Conservation (phyloP, 176 grass and related monocot species). For the Dactylis glomerata region DNA sequence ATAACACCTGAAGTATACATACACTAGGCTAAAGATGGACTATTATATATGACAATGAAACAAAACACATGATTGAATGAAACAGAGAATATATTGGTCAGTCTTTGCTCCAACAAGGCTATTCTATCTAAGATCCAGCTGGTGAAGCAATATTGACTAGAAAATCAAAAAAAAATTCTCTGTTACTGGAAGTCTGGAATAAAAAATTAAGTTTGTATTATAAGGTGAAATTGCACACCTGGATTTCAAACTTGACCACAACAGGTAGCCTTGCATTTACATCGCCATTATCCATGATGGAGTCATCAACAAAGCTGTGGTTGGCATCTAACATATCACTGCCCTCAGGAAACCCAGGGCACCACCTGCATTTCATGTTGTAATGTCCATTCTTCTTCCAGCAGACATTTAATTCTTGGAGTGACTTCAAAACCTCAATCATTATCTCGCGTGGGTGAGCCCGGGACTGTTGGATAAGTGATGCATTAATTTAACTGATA, state of each 20-base stretch:
- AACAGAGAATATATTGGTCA: background rate
- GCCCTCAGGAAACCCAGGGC: slow-evolving; percentile 40
- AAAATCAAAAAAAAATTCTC: slow-evolving; percentile 14
- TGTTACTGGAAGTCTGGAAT: background rate
- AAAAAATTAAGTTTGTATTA: slow-evolving; percentile 1
- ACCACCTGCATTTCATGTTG: slow-evolving; percentile 95
- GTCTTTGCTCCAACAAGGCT: background rate
- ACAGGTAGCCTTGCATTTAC: slow-evolving; percentile 40
- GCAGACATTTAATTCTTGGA: slow-evolving; percentile 82
- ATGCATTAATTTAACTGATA: slow-evolving; percentile 28
- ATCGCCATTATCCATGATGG: slow-evolving; percentile 63
- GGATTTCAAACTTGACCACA: slow-evolving; percentile 94
- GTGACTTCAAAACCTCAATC: slow-evolving; percentile 82
- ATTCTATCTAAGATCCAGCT: background rate
- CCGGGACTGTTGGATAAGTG: slow-evolving; percentile 61
- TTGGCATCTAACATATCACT: slow-evolving; percentile 48
- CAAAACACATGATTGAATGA: background rate
- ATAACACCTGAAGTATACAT: background rate
- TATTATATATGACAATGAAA: background rate
- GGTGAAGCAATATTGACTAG: background rate
- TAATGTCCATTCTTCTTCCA: slow-evolving; percentile 99
- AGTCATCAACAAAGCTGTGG: slow-evolving; percentile 58
- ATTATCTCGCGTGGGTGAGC: slow-evolving; percentile 95
- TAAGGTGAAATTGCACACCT: slow-evolving; percentile 41
- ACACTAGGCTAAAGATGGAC: background rate